Percentiles rank a stretch among this genome's conserved stretches.
Conservation (phyloP, 2,329 filamentous ascomycete genomes). For the Pyrenochaeta sp. region DNA sequence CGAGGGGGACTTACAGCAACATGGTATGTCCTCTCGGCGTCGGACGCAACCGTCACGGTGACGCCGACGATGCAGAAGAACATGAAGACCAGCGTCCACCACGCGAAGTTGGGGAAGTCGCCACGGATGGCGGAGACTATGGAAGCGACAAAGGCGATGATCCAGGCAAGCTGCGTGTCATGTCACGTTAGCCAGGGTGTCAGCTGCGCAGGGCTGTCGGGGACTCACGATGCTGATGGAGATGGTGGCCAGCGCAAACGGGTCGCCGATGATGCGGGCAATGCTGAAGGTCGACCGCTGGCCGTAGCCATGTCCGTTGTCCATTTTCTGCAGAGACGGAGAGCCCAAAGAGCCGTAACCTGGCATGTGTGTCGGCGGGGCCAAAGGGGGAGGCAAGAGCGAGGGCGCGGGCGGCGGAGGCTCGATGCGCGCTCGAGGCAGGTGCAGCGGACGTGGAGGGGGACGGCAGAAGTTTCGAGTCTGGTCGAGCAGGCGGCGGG, state of each 20-base stretch:
- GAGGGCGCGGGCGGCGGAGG: slow-evolving; percentile 21
- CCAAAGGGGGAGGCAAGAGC: slow-evolving; percentile 9
- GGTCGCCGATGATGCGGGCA: slow-evolving; percentile 93
- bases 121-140: slow-evolving; percentile 71
- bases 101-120: slow-evolving; percentile 82
- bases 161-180: slow-evolving; percentile 81
- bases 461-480: no score
- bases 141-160: slow-evolving; percentile 88
- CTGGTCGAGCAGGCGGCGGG: no score
- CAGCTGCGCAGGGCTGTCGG: slow-evolving; percentile 4
- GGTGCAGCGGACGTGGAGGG: no score
- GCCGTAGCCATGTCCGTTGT: slow-evolving; percentile 64
- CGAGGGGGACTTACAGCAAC: slow-evolving; percentile 68
- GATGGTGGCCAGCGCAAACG: slow-evolving; percentile 91
- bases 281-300: slow-evolving; percentile 67
- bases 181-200: slow-evolving; percentile 21
- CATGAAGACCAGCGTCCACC: slow-evolving; percentile 90
- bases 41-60: slow-evolving; percentile 81
- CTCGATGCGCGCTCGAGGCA: no score
- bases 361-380: slow-evolving; percentile 70
- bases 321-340: slow-evolving; percentile 82
- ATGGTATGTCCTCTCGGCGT: slow-evolving; percentile 86
- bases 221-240: slow-evolving; percentile 85
- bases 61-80: slow-evolving; percentile 83
- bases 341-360: slow-evolving; percentile 75